phyloP scores from a whole-genome alignment of 2,329 filamentous ascomycete species.

The Fusarium irregulare region DNA sequence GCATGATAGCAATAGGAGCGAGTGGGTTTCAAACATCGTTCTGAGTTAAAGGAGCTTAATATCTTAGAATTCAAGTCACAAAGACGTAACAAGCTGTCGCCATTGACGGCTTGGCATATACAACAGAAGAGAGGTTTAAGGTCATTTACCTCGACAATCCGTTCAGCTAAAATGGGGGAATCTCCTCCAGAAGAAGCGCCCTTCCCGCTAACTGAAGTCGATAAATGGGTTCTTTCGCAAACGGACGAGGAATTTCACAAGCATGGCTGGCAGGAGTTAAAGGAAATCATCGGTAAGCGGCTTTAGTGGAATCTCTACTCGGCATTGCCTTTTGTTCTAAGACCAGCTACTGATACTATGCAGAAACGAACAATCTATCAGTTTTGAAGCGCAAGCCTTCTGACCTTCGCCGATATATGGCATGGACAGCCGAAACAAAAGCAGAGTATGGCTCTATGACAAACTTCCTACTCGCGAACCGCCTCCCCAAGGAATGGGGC shows the following conservation, averaged over 20 bases:
- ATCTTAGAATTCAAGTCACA: conserved; percentile 1
- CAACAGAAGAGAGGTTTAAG: neutral
- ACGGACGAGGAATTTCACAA: conserved; percentile 77
- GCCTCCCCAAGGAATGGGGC: conserved; percentile 76
- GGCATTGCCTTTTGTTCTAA: neutral
- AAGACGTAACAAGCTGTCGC: neutral
- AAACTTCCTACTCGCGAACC: conserved; percentile 78
- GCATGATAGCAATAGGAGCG: conserved; percentile 1
- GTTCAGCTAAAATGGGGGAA: conserved; percentile 55
- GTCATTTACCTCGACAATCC: conserved; percentile 3
- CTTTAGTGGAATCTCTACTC: conserved; percentile 3
- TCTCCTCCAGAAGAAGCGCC: conserved; percentile 56
- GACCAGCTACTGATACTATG: conserved; percentile 25
- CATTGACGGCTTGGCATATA: neutral
- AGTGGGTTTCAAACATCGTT: conserved; percentile 11
- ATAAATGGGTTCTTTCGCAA: conserved; percentile 68
- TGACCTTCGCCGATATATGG: conserved; percentile 81
- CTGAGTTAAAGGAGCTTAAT: neutral
- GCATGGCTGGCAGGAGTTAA: conserved; percentile 80
- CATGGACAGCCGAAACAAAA: conserved; percentile 78
- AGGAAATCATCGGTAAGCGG: conserved; percentile 70
- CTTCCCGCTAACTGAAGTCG: conserved; percentile 69
- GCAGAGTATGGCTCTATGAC: conserved; percentile 82
- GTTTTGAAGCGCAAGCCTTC: conserved; percentile 83
- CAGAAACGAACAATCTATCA: conserved; percentile 72